phyloP scores from a whole-genome alignment of 108 stramenopile species.

The Discostella stelligeroides region DNA sequence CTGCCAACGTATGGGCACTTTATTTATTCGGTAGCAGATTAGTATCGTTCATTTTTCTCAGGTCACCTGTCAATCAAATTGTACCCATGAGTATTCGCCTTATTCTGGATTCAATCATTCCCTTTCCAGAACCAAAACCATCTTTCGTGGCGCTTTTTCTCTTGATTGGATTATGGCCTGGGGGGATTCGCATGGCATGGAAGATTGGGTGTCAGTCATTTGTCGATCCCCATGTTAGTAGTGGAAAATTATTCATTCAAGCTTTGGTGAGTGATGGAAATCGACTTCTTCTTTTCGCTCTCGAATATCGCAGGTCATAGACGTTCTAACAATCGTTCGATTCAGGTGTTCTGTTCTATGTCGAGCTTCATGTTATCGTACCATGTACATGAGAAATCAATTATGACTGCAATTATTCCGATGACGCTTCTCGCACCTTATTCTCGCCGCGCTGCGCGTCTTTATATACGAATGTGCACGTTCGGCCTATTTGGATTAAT shows the following conservation, averaged over 20 bases:
- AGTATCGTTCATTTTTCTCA: conserved; percentile 28
- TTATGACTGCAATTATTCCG: conserved; percentile 85
- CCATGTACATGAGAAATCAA: conserved; percentile 98
- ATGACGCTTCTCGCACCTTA: conserved; percentile 56
- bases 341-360: conserved; percentile 58
- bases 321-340: background rate
- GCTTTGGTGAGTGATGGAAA: conserved; percentile 39
- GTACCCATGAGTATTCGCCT: conserved; percentile 20
- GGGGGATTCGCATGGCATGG: conserved; percentile 43
- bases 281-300: background rate
- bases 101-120: conserved; percentile 29
- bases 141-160: conserved; percentile 54
- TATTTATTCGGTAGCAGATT: conserved; percentile 71
- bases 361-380: conserved; percentile 80
- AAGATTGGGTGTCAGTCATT: conserved; percentile 31
- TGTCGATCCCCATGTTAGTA: background rate
- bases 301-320: background rate
- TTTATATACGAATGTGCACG: conserved; percentile 54
- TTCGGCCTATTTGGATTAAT: conserved; percentile 74
- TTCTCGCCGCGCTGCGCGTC: conserved; percentile 33
- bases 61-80: background rate
- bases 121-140: conserved; percentile 72
- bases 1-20: conserved; percentile 96
- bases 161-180: conserved; percentile 58
- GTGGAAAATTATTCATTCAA: conserved; percentile 44